phyloP scores from a whole-genome alignment of 306 rosid genomes.

The Ceratonia siliqua region DNA sequence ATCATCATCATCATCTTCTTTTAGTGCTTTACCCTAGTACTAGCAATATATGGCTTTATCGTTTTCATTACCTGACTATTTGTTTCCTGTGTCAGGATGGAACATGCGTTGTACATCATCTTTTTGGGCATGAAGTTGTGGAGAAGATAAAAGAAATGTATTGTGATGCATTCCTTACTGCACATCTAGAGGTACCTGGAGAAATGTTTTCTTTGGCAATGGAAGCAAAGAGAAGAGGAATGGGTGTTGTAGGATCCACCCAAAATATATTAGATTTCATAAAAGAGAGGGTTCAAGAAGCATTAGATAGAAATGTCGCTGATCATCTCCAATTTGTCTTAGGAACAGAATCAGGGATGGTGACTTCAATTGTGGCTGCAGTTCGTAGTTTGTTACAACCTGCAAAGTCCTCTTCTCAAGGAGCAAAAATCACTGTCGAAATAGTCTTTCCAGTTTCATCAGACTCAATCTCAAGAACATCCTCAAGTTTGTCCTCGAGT shows the following conservation, averaged over 20 bases:
- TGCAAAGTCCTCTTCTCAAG: constrained; percentile 46
- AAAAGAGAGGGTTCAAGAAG: constrained; percentile 79
- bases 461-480: constrained; percentile 72
- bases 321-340: constrained; percentile 91
- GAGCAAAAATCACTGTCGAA: constrained; percentile 71
- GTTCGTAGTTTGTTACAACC: constrained; percentile 69
- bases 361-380: constrained; percentile 85
- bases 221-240: constrained; percentile 99
- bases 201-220: constrained; percentile 97
- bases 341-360: constrained; percentile 98
- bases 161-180: constrained; percentile 92
- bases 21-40: neutral
- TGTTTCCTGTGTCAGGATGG: constrained; percentile 64
- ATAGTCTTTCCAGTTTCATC: constrained; percentile 95
- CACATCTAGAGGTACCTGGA: constrained; percentile 98
- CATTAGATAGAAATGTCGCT: constrained; percentile 74
- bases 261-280: constrained; percentile 89
- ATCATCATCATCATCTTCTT: neutral
- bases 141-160: constrained; percentile 86
- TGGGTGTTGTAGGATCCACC: constrained; percentile 96
- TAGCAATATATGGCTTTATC: constrained; percentile 6
- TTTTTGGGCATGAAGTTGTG: constrained; percentile 89
- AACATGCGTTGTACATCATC: constrained; percentile 85
- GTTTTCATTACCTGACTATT: constrained; percentile 32
- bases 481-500: constrained; percentile 51